Evolutionary conservation across 1,284 basidiomycete species (phyloP), one percentile per base, ranked within the genome.

Genomic region (Exobasidium cylindrosporum): DNA sequence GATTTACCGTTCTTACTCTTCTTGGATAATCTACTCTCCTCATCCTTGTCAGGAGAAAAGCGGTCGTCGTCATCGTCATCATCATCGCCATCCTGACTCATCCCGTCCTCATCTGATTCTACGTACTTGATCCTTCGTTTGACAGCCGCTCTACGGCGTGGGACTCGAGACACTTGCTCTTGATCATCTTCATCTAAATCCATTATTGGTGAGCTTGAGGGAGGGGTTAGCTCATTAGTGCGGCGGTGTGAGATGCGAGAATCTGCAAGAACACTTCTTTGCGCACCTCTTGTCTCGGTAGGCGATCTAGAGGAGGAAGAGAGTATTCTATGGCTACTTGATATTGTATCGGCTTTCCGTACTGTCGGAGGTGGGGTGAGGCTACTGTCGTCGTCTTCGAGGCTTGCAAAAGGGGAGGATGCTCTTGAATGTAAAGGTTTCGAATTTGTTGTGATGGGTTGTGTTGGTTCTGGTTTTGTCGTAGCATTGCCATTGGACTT

Each of bases 21-120:
- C 31, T 62, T 62, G 3, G 60, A 29, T 10, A 24, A 44, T 30
- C 4, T 11, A 13, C 24, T 5, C 7, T n/a, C 31, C 7, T n/a
- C 31, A 24, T 28, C 61, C 23, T 67, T 66, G 29, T 69, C 66
- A 29, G 64, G 65, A 24, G 65, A 67, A 35, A 63, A 65, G 53
- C 64, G 63, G 13, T 50, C 52, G 0, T 62, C 69, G 21, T 35
- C 53, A 35, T 55, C 53, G 29, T 55, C 53, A 11, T 55, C 53
- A 4, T 55, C 24, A 4, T 29, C 53, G 4, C 31, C 40, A 26
- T 31, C 21, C 35, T 40, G 35, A 1, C 46, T 66, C 6, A 30
- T 59, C 32, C 62, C 65, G 2, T 73, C 72, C 3, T 68, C 69
- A 29, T 73, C 72, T 17, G 72, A 73, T 47, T 73, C 69, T 23